These are phyloP conservation scores for Domatiomyces catenatus DNA, from an alignment of 2,329 filamentous ascomycete genomes.

Conservation along the genomic window DNA sequence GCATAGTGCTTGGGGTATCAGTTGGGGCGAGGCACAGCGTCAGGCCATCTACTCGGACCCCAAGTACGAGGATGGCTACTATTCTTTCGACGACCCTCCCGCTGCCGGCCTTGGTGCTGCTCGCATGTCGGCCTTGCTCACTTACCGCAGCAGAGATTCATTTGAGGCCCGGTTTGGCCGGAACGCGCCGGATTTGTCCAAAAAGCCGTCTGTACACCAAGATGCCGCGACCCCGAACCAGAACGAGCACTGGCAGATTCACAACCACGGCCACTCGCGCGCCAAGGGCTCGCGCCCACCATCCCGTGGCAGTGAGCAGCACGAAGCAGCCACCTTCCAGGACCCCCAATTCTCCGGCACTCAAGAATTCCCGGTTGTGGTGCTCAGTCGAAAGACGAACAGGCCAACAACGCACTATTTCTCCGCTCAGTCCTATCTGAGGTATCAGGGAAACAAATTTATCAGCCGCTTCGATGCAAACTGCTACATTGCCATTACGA, in stretches of 20 bases:
- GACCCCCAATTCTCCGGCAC: conserved; percentile 61
- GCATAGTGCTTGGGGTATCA: conserved; percentile 44
- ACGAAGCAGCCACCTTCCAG: conserved; percentile 24
- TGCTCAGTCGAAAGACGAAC: conserved; percentile 16
- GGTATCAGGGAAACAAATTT: conserved; percentile 93
- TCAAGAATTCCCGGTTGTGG: conserved; percentile 34
- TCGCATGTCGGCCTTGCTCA: conserved; percentile 90
- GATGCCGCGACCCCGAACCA: conserved; percentile 40
- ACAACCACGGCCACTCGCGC: conserved; percentile 64
- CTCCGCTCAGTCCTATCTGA: conserved; percentile 90
- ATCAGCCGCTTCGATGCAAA: conserved; percentile 95
- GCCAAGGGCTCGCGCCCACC: conserved; percentile 38
- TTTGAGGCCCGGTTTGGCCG: conserved; percentile 92
- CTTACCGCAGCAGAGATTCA: conserved; percentile 90
- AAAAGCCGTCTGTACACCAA: conserved; percentile 55
- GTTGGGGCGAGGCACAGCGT: conserved; percentile 43
- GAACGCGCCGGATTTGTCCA: conserved; percentile 75
- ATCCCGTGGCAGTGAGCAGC: conserved; percentile 15
- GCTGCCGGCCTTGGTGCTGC: conserved; percentile 77
- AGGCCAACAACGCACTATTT: conserved; percentile 61
- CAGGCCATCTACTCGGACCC: conserved; percentile 85
- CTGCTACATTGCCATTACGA: conserved; percentile 96
- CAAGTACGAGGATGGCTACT: conserved; percentile 97
- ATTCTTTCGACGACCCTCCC: conserved; percentile 72
- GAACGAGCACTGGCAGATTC: conserved; percentile 61